Base-by-base conservation (phyloP, 2,329 filamentous ascomycete genomes). In the Hymenoscyphus repandus region DNA sequence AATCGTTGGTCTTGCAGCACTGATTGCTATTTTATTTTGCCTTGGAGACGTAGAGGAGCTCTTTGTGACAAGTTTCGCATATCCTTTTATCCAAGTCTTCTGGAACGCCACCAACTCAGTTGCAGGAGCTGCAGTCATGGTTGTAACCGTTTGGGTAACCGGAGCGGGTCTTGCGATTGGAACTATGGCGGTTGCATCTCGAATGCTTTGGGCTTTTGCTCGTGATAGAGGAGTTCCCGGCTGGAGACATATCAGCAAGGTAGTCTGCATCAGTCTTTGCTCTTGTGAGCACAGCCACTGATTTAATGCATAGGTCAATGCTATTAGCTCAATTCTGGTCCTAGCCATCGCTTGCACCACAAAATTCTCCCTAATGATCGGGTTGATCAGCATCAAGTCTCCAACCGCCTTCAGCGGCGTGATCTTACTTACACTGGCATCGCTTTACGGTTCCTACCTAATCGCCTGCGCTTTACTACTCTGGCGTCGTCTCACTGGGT, bases 81-180 rank as follows among this genome's bases (percentile, higher is more conserved):
- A 77, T 43, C 79, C 82, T 0, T 81, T 82, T 55, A 82, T 85
- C 59, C 71, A 80, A 45, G 72, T 82, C 18, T 82, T 75, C 48
- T 68, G 69, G 45, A 69, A 74, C 43, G 70, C 70, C 2, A 70
- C 72, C 3, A 61, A 69, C 1, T 68, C 66, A 31, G 59, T 67
- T 15, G 64, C 65, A 5, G 72, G 65, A 2, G 64, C 70, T 7
- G 70, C 69, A 18, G 42, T 45, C 12, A 62, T 64, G 58, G 50
- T 52, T 10, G 27, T 47, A 6, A 47, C 59, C n/a, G 44, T 64
- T 1, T n/a, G 55, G 10, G 62, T 20, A 55, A 59, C 72, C 1
- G 59, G 70, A 33, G 11, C 68, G 68, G 52, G 68, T 65, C 5
- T 73, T 41, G 70, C 75, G 4, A 51, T 58, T 30, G 55, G 55